Percentiles rank a stretch among this genome's conserved stretches.
Conservation (phyloP, 148 eudicot species). For the Vaccinium vitisidaea region DNA sequence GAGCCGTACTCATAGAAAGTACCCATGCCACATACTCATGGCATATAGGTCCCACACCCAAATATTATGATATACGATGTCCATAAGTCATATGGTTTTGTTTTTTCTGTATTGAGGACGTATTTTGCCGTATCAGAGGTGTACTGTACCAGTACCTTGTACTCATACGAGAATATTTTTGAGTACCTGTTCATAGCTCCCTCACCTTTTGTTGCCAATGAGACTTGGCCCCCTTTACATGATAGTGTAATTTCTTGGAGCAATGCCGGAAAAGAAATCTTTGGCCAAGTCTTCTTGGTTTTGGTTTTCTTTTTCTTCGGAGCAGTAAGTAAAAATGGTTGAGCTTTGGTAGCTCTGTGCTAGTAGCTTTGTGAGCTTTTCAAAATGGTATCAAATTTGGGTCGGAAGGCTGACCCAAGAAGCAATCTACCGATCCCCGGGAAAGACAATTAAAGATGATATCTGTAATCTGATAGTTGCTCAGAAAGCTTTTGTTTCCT, state of each 20-base stretch:
- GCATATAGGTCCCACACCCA: background rate
- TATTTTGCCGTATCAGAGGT: too few relatives aligned
- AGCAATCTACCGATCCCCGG: background rate
- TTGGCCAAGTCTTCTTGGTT: background rate
- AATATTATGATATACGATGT: too few relatives aligned
- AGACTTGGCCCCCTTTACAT: background rate
- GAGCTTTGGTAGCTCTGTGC: background rate
- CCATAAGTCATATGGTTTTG: too few relatives aligned
- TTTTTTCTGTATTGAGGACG: too few relatives aligned
- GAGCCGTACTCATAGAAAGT: background rate
- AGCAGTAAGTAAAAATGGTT: background rate
- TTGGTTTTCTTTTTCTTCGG: background rate
- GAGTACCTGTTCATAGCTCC: background rate
- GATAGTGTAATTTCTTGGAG: background rate
- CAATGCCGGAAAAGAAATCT: background rate
- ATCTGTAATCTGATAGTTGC: background rate
- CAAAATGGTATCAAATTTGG: background rate
- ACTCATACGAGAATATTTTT: too few relatives aligned
- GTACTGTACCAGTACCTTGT: too few relatives aligned
- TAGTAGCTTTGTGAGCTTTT: background rate
- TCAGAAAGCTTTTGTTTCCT: background rate
- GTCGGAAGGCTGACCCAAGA: background rate
- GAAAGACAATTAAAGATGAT: background rate
- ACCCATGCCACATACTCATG: background rate
- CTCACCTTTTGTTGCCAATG: background rate